Evolutionary conservation across 1,139 yeast species (phyloP), one percentile per base, ranked within the genome.

Genomic region (Yamadazyma mexicana): DNA sequence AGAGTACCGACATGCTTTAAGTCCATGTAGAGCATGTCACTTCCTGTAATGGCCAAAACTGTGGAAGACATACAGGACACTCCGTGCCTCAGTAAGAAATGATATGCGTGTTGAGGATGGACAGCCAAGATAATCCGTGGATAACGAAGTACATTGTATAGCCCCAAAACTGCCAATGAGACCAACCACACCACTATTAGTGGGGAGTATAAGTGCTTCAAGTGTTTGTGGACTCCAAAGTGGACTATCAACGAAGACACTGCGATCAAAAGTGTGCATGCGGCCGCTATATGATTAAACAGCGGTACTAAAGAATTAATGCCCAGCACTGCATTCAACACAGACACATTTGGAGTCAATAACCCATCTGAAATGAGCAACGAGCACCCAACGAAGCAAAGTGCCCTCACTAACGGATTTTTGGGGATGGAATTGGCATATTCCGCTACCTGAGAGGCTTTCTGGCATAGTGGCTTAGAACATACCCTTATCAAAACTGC

Each of bases 21-120:
- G 55, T 79, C 83, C 4, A 83, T 81, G 59, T 79, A 79, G 79
- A 79, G 73, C 4, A 83, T 83, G 49, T 79, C 85, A 2, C 77
- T 65, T 31, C 85, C 85, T 0, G 85, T 78, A 18, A 79, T 62
- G 1, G 81, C 64, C 41, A 79, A 67, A 74, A 78, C 72, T 2
- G 76, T 75, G 4, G 77, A 74, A 8, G 76, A 67, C 32, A 79
- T 59, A 2, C 68, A 65, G 47, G 74, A 77, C 27, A 76, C 59
- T 3, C 70, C 70, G 3, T 70, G 68, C 8, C 50, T 46, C 35
- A 56, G 58, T 45, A 79, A 58, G 26, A 71, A 65, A 15, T 61
- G 48, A 37, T 76, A 64, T 2, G 83, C 84, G 49, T 72, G 72
- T 37, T 59, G 58, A 2, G 85, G 84, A 26, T 74, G 74, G 35